Evolutionary conservation across 2,329 filamentous ascomycete genomes (phyloP).

Genomic region (Teratosphaeria destructans): DNA sequence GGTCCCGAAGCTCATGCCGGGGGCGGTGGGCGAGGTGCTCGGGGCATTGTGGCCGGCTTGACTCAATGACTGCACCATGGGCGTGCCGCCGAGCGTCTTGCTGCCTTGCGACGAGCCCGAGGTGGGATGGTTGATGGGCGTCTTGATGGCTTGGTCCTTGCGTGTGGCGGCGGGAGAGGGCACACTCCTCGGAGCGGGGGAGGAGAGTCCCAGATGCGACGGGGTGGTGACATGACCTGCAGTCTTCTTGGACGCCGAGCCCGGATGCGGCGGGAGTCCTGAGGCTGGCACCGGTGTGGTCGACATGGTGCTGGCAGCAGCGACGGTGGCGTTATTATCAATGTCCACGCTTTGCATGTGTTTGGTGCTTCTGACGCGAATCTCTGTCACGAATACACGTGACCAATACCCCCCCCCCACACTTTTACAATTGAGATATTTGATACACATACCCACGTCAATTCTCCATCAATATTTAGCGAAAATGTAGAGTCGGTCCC

Average conservation of each 20-base stretch:
- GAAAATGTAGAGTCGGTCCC: no score
- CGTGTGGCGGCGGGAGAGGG: constrained; percentile 19
- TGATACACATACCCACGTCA: no score
- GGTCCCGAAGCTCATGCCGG: constrained; percentile 20
- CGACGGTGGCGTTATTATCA: neutral
- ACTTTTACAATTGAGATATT: no score
- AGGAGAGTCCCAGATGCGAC: constrained; percentile 31
- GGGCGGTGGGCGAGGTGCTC: constrained; percentile 14
- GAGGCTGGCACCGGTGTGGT: neutral
- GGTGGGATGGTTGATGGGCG: constrained; percentile 26
- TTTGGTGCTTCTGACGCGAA: no score
- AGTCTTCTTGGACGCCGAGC: constrained; percentile 21
- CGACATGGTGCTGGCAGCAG: neutral
- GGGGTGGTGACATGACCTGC: constrained; percentile 20
- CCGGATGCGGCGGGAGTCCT: neutral
- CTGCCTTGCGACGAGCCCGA: constrained; percentile 18
- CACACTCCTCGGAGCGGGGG: constrained; percentile 27
- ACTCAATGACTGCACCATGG: constrained; percentile 25
- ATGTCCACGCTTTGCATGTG: neutral
- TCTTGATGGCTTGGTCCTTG: constrained; percentile 26
- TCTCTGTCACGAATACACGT: no score
- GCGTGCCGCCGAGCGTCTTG: constrained; percentile 21
- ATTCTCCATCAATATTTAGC: no score
- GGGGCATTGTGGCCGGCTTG: constrained; percentile 13
- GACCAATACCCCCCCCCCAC: no score